Evolutionary conservation across 2,329 filamentous ascomycete species (phyloP).

Genomic region (Fusarium tanahbumbuense): DNA sequence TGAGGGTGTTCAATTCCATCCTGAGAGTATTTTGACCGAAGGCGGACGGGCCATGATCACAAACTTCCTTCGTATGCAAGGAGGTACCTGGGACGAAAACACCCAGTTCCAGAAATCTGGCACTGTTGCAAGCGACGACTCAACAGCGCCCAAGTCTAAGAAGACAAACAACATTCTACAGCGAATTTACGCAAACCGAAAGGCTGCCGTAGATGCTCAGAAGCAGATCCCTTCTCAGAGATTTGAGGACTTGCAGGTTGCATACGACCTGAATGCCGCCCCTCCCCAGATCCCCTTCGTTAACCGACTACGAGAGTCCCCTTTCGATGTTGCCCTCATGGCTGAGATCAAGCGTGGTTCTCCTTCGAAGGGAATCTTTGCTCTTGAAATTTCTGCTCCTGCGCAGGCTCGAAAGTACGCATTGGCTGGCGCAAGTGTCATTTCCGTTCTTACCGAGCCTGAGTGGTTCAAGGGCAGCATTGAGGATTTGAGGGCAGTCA

Average conservation of each 20-base stretch:
- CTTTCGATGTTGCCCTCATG: constrained; percentile 92
- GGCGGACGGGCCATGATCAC: constrained; percentile 89
- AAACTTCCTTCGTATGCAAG: constrained; percentile 89
- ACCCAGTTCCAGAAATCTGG: constrained; percentile 64
- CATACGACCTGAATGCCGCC: constrained; percentile 85
- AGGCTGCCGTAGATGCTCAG: constrained; percentile 79
- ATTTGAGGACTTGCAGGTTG: constrained; percentile 83
- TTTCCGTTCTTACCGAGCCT: constrained; percentile 97
- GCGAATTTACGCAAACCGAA: constrained; percentile 87
- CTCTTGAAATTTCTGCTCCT: constrained; percentile 86
- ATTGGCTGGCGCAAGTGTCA: constrained; percentile 92
- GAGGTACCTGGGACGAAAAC: constrained; percentile 92
- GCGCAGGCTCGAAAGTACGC: constrained; percentile 93
- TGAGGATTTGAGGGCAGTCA: constrained; percentile 88
- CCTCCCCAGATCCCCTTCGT: constrained; percentile 87
- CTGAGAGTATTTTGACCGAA: constrained; percentile 94
- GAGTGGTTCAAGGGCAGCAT: constrained; percentile 99
- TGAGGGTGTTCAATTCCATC: constrained; percentile 98
- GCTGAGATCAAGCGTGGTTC: constrained; percentile 98
- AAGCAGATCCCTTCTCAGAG: constrained; percentile 88
- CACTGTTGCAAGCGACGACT: constrained; percentile 44
- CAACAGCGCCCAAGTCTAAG: constrained; percentile 57
- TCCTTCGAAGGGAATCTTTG: constrained; percentile 95
- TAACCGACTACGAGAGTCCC: constrained; percentile 80
- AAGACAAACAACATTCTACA: constrained; percentile 90